Percentiles rank a stretch among this genome's conserved stretches.
Conservation (phyloP, 441 rosid species). For the Populus trichocarpa region DNA sequence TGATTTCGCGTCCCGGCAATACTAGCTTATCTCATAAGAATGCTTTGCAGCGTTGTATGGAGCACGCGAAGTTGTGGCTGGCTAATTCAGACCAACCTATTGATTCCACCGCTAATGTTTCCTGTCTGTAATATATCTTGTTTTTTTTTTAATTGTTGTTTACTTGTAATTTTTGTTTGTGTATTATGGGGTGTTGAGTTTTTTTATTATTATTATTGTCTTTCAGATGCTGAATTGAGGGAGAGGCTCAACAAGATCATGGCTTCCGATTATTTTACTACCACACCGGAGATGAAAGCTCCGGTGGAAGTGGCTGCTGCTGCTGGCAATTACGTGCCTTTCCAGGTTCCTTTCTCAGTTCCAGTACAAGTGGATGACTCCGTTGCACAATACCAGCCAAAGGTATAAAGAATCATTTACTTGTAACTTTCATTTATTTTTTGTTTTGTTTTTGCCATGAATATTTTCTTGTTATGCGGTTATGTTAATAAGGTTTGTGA, state of each 20-base stretch:
- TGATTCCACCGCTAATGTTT: slow-evolving; percentile 41
- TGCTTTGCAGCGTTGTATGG: slow-evolving; percentile 63
- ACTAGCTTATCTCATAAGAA: slow-evolving; percentile 70
- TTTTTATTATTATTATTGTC: neutral
- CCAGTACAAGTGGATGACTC: slow-evolving; percentile 37
- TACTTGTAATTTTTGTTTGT: neutral
- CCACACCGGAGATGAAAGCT: slow-evolving; percentile 74
- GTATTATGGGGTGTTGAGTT: neutral
- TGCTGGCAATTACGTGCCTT: slow-evolving; percentile 49
- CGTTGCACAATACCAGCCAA: slow-evolving; percentile 29
- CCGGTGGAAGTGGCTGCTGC: slow-evolving; percentile 69
- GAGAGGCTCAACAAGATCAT: slow-evolving; percentile 73
- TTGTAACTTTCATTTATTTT: neutral
- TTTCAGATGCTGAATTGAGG: slow-evolving; percentile 63
- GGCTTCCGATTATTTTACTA: slow-evolving; percentile 76
- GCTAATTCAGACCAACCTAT: slow-evolving; percentile 54
- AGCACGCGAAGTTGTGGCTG: slow-evolving; percentile 73
- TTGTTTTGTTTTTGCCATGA: neutral
- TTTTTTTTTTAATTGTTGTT: neutral
- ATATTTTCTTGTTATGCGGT: neutral
- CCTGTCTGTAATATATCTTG: slow-evolving; percentile 41
- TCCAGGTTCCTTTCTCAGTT: slow-evolving; percentile 46
- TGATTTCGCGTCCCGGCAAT: slow-evolving; percentile 69
- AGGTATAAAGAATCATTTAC: slow-evolving; percentile 33
- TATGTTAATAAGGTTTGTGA: neutral